Evolutionary conservation across 1,284 basidiomycete genomes (phyloP).

Genomic region (Fomitopsis palustris): DNA sequence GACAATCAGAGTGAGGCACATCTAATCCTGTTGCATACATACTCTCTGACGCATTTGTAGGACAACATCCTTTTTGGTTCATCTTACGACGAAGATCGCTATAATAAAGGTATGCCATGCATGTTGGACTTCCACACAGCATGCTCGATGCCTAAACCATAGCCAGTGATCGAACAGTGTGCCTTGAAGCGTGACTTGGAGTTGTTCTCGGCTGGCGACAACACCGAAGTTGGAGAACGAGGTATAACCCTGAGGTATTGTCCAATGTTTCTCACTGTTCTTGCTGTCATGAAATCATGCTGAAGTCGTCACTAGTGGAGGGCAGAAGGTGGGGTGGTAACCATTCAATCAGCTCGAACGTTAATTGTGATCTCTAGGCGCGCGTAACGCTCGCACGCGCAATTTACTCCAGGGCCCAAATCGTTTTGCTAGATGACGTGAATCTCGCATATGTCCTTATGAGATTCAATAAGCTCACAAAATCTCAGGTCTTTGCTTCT

Average conservation of each 20-base stretch:
- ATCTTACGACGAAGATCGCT: slow-evolving; percentile 38
- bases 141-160: neutral
- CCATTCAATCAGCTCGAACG: too few species aligned
- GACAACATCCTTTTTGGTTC: slow-evolving; percentile 45
- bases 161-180: slow-evolving; percentile 53
- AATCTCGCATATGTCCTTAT: neutral
- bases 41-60: slow-evolving; percentile 17
- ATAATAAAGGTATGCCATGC: slow-evolving; percentile 34
- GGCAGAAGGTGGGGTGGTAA: slow-evolving; percentile 47
- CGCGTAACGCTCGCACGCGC: slow-evolving; percentile 73
- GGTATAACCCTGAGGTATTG: slow-evolving; percentile 48
- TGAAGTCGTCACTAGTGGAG: slow-evolving; percentile 41
- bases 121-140: neutral
- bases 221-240: slow-evolving; percentile 69
- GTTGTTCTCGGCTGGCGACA: slow-evolving; percentile 70
- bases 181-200: slow-evolving; percentile 59
- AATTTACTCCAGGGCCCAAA: slow-evolving; percentile 58
- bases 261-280: too few species aligned
- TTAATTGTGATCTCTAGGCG: slow-evolving; percentile 33
- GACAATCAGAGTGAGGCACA: slow-evolving; percentile 35
- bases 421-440: slow-evolving; percentile 67
- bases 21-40: neutral
- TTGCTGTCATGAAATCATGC: neutral
- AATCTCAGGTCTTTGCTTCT: slow-evolving; percentile 42
- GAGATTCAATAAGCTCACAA: neutral